phyloP scores from a whole-genome alignment of 2,329 filamentous ascomycete species.

The Elsinoe batatas region DNA sequence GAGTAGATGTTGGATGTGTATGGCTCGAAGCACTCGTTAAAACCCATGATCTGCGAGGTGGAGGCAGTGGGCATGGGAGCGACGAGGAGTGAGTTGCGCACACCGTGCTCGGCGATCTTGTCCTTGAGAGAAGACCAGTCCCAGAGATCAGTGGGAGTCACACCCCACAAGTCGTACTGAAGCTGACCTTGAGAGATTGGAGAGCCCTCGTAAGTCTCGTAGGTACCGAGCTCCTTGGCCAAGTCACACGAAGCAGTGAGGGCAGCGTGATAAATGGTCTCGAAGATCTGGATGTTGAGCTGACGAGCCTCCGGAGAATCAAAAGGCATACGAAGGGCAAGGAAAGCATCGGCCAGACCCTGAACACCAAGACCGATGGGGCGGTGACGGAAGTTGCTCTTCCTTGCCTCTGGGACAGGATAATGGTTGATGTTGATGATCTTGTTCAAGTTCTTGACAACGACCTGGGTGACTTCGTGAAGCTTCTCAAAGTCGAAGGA shows the following conservation, averaged over 20 bases:
- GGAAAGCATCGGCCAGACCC: constrained; percentile 94
- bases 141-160: constrained; percentile 89
- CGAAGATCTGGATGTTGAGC: constrained; percentile 97
- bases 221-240: constrained; percentile 72
- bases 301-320: constrained; percentile 89
- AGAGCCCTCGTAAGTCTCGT: constrained; percentile 84
- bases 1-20: constrained; percentile 99
- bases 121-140: constrained; percentile 86
- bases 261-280: constrained; percentile 97
- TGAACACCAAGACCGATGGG: constrained; percentile 95
- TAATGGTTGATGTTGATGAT: constrained; percentile 99
- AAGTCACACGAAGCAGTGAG: constrained; percentile 81
- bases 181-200: constrained; percentile 91
- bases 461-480: constrained; percentile 84
- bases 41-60: constrained; percentile 94
- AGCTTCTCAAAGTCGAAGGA: constrained; percentile 94
- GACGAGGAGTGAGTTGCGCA: constrained; percentile 89
- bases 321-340: constrained; percentile 91
- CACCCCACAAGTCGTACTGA: constrained; percentile 98
- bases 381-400: constrained; percentile 95
- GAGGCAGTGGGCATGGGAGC: constrained; percentile 97
- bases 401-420: constrained; percentile 84
- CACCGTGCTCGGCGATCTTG: constrained; percentile 82
- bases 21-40: constrained; percentile 99
- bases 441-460: constrained; percentile 92